These are phyloP conservation scores for Achlya hypogyna DNA, from an alignment of 352 stramenopile genomes.

Conservation along the genomic window DNA sequence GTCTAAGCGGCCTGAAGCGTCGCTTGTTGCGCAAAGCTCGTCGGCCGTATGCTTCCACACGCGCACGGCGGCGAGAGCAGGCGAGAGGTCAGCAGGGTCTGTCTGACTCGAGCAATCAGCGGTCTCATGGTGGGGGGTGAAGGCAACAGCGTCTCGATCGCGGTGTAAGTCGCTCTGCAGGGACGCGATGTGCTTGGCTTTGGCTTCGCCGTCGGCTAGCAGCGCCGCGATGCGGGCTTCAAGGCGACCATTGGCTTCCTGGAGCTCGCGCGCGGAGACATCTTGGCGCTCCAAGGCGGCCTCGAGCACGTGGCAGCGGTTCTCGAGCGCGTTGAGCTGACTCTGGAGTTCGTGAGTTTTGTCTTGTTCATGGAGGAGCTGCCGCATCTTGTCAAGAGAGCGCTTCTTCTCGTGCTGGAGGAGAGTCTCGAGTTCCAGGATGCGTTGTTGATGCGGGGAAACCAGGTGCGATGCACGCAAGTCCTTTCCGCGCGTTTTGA, in stretches of 20 bases:
- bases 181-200: slow-evolving; percentile 22
- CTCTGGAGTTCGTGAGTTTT: slow-evolving; percentile 50
- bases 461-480: background rate
- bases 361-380: slow-evolving; percentile 51
- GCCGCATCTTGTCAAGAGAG: slow-evolving; percentile 57
- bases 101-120: too few species aligned
- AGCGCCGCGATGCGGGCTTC: background rate
- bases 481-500: background rate
- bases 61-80: background rate
- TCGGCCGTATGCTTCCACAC: slow-evolving; percentile 12
- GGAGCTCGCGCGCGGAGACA: background rate
- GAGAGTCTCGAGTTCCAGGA: slow-evolving; percentile 30
- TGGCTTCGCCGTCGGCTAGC: slow-evolving; percentile 15
- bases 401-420: slow-evolving; percentile 62
- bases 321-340: slow-evolving; percentile 31
- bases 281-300: slow-evolving; percentile 22
- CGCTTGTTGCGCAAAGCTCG: slow-evolving; percentile 27
- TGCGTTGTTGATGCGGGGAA: slow-evolving; percentile 9
- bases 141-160: background rate
- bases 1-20: slow-evolving; percentile 23
- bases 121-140: too few species aligned
- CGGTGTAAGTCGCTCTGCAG: slow-evolving; percentile 14
- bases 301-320: slow-evolving; percentile 28
- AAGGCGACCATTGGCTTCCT: background rate
- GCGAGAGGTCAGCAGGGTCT: background rate